Evolutionary conservation across 148 eudicot genomes (phyloP), one percentile per base, ranked within the genome.

Genomic region (Camellia lanceoleosa): DNA sequence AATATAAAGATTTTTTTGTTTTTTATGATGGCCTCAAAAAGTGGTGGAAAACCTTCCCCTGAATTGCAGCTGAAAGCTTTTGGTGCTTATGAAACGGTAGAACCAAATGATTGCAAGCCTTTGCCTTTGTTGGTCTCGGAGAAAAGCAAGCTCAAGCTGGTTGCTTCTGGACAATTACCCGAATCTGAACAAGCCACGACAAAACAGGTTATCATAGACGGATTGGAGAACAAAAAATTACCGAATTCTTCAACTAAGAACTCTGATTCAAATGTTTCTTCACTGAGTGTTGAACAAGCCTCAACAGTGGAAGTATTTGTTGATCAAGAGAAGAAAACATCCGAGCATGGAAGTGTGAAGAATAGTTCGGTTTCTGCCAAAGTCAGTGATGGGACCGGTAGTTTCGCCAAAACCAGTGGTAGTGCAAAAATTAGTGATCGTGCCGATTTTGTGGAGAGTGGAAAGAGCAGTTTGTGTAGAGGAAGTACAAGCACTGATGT

Each of bases 401-500:
- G 89, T 82, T 78, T 85, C 30, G 84, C 83, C 5, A 90, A 90
- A 79, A 88, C 90, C 51, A 91, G 92, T 69, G 90, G 88, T 59
- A 84, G 87, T 80, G 86, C 94, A 41, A 90, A 88, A 76, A 87
- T 84, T 23, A 88, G 89, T 70, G 87, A 85, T 16, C 87, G 82
- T 0, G 86, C 68, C 68, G 91, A 90, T 44, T 85, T 85, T 81
- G 84, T 83, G 11, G 94, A 89, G 75, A 91, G 92, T 73, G 86
- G 88, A 62, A 91, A 89, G 85, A 89, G 90, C 79, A 91, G 94
- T 74, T 51, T 88, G 85, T 87, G 86, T 68, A 81, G 91, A 82
- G 91, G 88, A 54, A 91, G 94, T 85, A 85, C 91, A 14, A 87
- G 92, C 83, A 89, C 85, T 77, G 92, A 91, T 79, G 83, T 91